Percentiles rank a stretch among this genome's conserved stretches.
These are phyloP conservation scores for Aspergillus calidoustus DNA, from an alignment of 2,329 filamentous ascomycete species.

Conservation along the genomic window DNA sequence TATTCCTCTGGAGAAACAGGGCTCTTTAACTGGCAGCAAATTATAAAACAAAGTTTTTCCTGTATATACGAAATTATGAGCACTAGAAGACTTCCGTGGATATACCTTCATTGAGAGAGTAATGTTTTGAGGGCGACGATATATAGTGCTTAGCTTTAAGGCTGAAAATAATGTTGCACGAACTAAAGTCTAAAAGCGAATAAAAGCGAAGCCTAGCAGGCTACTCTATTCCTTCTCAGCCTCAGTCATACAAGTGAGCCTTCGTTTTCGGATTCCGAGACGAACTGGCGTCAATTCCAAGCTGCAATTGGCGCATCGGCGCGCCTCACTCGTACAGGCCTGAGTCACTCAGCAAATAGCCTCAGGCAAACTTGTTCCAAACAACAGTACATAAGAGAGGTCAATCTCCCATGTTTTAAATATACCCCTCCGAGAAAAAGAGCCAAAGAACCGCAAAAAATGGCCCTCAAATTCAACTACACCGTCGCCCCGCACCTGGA, in stretches of 20 bases:
- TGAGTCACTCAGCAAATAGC: background rate
- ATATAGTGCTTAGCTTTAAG: background rate
- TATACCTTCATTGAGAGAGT: background rate
- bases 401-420: too few relatives aligned
- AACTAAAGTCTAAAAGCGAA: background rate
- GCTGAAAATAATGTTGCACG: background rate
- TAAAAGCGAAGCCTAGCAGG: background rate
- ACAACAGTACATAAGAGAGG: background rate
- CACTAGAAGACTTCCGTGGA: background rate
- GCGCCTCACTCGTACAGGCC: background rate
- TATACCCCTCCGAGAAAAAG: background rate
- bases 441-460: background rate
- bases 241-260: background rate
- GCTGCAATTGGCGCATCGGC: background rate
- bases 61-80: background rate
- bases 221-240: background rate
- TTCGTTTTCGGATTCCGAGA: background rate
- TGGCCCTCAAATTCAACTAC: constrained; percentile 11
- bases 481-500: constrained; percentile 33
- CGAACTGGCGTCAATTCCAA: background rate
- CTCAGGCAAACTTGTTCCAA: background rate
- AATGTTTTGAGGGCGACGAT: background rate
- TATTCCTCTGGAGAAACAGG: constrained; percentile 20
- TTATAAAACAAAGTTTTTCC: constrained; percentile 6
- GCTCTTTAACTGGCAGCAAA: constrained; percentile 13